Percentiles rank a stretch among this genome's conserved stretches.
These are phyloP conservation scores for Lichina pygmaea DNA, from an alignment of 495 filamentous ascomycete genomes.

Conservation along the genomic window DNA sequence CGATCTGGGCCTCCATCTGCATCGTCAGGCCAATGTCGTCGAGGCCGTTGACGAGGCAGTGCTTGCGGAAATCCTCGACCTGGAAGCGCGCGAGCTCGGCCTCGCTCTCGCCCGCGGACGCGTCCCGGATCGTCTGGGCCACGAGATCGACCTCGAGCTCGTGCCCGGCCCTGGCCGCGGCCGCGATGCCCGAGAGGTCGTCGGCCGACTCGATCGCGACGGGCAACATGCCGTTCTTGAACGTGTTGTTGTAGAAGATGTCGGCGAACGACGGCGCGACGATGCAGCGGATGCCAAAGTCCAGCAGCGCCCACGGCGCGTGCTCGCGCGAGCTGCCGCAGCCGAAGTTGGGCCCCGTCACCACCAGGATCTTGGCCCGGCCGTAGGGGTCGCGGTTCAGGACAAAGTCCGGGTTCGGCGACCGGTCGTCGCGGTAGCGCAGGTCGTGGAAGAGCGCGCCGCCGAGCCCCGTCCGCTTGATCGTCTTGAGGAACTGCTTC, in stretches of 20 bases:
- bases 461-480: conserved; percentile 88
- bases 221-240: conserved; percentile 98
- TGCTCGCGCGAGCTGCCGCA: conserved; percentile 88
- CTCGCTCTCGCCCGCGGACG: conserved; percentile 7
- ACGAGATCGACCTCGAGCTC: conserved; percentile 83
- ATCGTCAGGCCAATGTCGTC: conserved; percentile 93
- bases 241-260: conserved; percentile 99
- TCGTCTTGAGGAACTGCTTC: conserved; percentile 98
- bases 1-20: conserved; percentile 74
- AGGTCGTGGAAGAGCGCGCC: conserved; percentile 64
- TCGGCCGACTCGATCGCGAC: conserved; percentile 41
- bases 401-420: conserved; percentile 55
- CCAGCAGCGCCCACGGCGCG: conserved; percentile 87
- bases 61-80: conserved; percentile 74
- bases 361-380: conserved; percentile 67
- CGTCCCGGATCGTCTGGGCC: conserved; percentile 59
- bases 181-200: conserved; percentile 41
- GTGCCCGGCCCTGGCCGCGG: conserved; percentile 53
- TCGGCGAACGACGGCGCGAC: conserved; percentile 86
- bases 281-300: conserved; percentile 85
- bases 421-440: conserved; percentile 45
- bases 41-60: conserved; percentile 82
- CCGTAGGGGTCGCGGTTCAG: conserved; percentile 82
- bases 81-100: conserved; percentile 45
- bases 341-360: conserved; percentile 85